Conservation (phyloP, 2,329 filamentous ascomycete genomes). For the Hypoxylon sp. region DNA sequence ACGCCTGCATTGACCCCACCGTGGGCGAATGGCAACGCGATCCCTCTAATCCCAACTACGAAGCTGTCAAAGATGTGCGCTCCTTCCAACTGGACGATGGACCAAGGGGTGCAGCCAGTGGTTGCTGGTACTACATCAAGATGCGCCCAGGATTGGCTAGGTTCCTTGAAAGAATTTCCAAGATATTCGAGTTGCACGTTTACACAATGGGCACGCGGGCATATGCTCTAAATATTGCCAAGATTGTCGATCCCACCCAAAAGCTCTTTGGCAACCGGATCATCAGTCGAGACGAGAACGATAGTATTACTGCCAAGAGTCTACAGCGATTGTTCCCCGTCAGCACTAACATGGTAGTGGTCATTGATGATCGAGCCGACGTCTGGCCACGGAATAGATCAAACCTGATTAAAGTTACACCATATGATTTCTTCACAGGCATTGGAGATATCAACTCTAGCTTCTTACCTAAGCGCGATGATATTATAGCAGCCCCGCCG, state of each 20-base stretch:
- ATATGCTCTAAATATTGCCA: conserved; percentile 93
- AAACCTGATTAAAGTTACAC: conserved; percentile 93
- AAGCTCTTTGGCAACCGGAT: conserved; percentile 95
- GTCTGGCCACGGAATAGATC: conserved; percentile 93
- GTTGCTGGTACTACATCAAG: conserved; percentile 99
- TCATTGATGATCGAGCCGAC: conserved; percentile 96
- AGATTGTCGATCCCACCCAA: conserved; percentile 90
- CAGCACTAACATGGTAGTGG: conserved; percentile 98
- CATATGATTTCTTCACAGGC: conserved; percentile 98
- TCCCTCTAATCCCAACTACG: conserved; percentile 88
- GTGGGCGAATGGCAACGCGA: conserved; percentile 96
- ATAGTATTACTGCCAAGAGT: conserved; percentile 90
- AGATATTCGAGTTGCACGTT: conserved; percentile 91
- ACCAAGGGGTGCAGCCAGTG: conserved; percentile 73
- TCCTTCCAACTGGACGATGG: conserved; percentile 93
- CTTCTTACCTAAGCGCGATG: conserved; percentile 85
- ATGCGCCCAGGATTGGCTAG: conserved; percentile 86
- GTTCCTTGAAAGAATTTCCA: conserved; percentile 72
- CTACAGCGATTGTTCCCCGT: conserved; percentile 93
- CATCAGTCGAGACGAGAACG: conserved; percentile 96
- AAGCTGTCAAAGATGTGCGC: conserved; percentile 88
- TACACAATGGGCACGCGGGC: conserved; percentile 99
- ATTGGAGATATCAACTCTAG: conserved; percentile 99
- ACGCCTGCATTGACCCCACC: conserved; percentile 96
- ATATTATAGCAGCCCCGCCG: conserved; percentile 58